phyloP scores from a whole-genome alignment of 2,329 filamentous ascomycete genomes.

The Onygenales sp. region DNA sequence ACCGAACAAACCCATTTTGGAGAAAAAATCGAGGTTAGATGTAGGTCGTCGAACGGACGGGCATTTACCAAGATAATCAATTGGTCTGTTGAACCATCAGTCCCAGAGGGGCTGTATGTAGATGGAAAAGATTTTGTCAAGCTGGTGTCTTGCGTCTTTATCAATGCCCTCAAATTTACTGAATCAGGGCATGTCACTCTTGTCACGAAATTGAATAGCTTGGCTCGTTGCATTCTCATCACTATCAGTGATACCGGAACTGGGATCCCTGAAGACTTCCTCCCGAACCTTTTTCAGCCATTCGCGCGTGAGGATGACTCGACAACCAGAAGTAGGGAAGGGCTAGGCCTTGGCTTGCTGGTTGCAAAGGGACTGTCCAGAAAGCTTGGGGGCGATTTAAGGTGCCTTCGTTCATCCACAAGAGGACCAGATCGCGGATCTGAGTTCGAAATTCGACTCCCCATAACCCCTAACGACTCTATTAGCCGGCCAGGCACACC shows the following conservation, averaged over 20 bases:
- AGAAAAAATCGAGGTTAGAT: conserved; percentile 37
- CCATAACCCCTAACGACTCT: conserved; percentile 43
- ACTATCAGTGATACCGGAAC: conserved; percentile 57
- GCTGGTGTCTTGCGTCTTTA: conserved; percentile 52
- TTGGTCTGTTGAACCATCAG: conserved; percentile 37
- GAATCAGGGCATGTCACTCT: conserved; percentile 53
- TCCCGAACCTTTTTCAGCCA: conserved; percentile 58
- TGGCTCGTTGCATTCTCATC: conserved; percentile 48
- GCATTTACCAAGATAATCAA: conserved; percentile 35
- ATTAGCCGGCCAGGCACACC: conserved; percentile 43
- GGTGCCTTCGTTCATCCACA: conserved; percentile 54
- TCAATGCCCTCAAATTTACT: conserved; percentile 64
- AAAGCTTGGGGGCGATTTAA: conserved; percentile 59
- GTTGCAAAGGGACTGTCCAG: conserved; percentile 64
- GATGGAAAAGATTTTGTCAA: conserved; percentile 57
- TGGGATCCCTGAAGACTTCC: conserved; percentile 57
- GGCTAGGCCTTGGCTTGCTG: conserved; percentile 57
- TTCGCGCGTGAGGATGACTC: conserved; percentile 62
- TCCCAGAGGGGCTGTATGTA: conserved; percentile 40
- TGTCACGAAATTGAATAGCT: conserved; percentile 42
- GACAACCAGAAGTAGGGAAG: conserved; percentile 57
- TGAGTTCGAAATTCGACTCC: conserved; percentile 60
- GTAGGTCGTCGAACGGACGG: conserved; percentile 35
- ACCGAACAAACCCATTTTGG: conserved; percentile 34
- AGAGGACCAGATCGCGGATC: conserved; percentile 52